Evolutionary conservation across 768 basidiomycete species (phyloP).

Genomic region (Suillus ampliporus): DNA sequence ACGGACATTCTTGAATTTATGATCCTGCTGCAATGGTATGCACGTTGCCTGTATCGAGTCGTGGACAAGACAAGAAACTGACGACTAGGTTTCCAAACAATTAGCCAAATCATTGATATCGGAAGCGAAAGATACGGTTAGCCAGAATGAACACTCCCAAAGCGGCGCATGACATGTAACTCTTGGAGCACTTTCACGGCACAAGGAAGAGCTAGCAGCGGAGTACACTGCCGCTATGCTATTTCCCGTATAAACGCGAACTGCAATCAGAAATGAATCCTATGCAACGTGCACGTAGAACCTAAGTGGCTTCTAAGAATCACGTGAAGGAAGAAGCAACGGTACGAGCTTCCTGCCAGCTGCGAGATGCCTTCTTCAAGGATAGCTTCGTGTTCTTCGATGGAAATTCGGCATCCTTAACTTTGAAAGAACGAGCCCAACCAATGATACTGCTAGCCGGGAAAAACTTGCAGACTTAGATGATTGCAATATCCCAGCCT

Average conservation of each 20-base stretch:
- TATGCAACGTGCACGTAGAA: not conserved
- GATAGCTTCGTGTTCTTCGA: not conserved
- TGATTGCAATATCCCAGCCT: not conserved
- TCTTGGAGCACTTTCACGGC: not conserved
- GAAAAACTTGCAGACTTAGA: not conserved
- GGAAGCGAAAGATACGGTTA: slow-evolving; percentile 4
- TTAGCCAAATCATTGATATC: not conserved
- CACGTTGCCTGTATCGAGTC: not conserved
- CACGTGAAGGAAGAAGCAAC: not conserved
- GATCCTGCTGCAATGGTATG: not conserved
- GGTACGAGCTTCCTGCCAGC: not conserved
- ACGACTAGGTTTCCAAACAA: not conserved
- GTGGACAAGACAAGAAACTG: not conserved
- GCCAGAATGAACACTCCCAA: not conserved
- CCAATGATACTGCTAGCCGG: not conserved
- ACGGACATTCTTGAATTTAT: not conserved
- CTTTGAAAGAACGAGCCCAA: not conserved
- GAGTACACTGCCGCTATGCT: not conserved
- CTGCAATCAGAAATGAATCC: not conserved
- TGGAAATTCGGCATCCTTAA: not conserved
- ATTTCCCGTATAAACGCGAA: not conserved
- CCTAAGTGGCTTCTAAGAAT: not conserved
- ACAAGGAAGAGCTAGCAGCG: not conserved
- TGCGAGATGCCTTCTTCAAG: not conserved
- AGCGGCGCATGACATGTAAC: not conserved